A percentile compares a stretch with the other conserved stretches of the same genome.
Conservation (phyloP, 202 grass and related monocot species). For the Panicum hallii region DNA sequence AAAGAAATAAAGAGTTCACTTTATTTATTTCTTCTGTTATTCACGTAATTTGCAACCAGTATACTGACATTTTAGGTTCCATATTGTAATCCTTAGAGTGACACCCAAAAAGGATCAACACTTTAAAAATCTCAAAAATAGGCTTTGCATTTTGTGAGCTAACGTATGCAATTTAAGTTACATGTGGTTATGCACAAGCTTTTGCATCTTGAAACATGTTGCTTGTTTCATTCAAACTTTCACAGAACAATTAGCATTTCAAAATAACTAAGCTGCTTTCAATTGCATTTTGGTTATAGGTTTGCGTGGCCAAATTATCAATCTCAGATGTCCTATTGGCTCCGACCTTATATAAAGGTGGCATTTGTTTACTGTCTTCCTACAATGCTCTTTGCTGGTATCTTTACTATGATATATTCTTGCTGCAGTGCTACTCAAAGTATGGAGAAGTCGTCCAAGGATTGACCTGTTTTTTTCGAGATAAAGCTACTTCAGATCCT, state of each 20-base stretch:
- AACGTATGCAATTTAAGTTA: conserved; percentile 15
- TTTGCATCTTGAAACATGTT: conserved; percentile 30
- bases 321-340: conserved; percentile 95
- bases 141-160: conserved; percentile 17
- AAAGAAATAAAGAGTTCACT: not conserved
- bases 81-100: conserved; percentile 10
- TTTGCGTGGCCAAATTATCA: conserved; percentile 77
- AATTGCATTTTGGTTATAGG: conserved; percentile 52
- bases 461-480: conserved; percentile 87
- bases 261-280: conserved; percentile 36
- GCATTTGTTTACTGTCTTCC: conserved; percentile 31
- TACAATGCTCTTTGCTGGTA: conserved; percentile 38
- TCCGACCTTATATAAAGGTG: conserved; percentile 88
- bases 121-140: conserved; percentile 24
- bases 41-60: conserved; percentile 15
- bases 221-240: conserved; percentile 21
- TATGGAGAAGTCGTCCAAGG: conserved; percentile 90
- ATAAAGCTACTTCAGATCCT: conserved; percentile 61
- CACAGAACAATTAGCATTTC: not conserved
- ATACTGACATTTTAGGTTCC: conserved; percentile 15
- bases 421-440: conserved; percentile 78
- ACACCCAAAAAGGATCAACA: conserved; percentile 14
- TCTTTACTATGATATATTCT: conserved; percentile 39
- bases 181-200: conserved; percentile 23
- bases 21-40: conserved; percentile 23